Evolutionary conservation across 2,329 filamentous ascomycete species (phyloP), one percentile per base, ranked within the genome.

Genomic region (Penicillium janthinellum): DNA sequence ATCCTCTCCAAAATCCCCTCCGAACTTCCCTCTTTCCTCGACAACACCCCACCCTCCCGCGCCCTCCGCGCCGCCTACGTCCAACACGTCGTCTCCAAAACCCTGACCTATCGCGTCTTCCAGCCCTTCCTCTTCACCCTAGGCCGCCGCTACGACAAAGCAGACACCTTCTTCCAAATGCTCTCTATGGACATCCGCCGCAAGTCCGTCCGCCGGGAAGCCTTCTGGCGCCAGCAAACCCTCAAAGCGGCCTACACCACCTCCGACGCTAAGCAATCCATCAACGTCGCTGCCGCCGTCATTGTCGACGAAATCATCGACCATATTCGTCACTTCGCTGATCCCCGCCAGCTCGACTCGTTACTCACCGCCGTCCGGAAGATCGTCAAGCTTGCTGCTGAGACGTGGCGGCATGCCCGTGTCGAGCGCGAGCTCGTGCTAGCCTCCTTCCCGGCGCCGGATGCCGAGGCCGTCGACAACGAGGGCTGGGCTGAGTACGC

Each of bases 181-280:
- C 78, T 86, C 61, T 84, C 83, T 34, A 79, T 80, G 66, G 81
- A 85, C 54, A 83, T 86, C 54, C 81, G 83, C 37, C 79, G 80
- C 55, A 86, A 85, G 65, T 84, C 82, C 56, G 80, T 82, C 20
- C 78, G 82, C 10, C 82, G 82, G 58, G 84, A 86, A 68, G 82
- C 84, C 4, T 82, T 84, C 59, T 86, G 84, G 84, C 77, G 84
- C 55, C 82, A 84, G 58, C 83, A 85, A 63, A 85, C 83, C 2
- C 78, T 86, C 14, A 82, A 83, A 61, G 83, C 84, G 17, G 81
- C 83, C 8, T 86, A 85, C 70, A 84, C 82, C 5, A 81, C 82
- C 38, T 82, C 80, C 2, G 82, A 82, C 58, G 84, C 83, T 1
- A 86, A 85, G 62, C 79, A 83, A 64, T 80, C 81, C 17, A 84